Base-by-base conservation (phyloP, 495 filamentous ascomycete species). In the Trichoderma erinaceum region DNA sequence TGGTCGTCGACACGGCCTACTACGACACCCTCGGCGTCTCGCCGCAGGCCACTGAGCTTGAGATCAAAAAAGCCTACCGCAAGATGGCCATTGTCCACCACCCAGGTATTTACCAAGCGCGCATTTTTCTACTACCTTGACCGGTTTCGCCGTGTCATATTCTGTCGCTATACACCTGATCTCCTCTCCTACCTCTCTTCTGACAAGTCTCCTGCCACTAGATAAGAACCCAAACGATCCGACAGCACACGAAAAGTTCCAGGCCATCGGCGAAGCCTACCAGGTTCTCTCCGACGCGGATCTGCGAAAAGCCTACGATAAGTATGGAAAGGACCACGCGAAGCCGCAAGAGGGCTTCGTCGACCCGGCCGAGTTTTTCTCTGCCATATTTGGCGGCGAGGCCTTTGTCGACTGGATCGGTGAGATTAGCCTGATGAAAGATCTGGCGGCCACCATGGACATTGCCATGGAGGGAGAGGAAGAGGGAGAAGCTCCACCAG, bases 1-100 rank as follows among this genome's bases (percentile, higher is more conserved):
- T 94, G 91, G 91, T 94, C 69, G 91, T 88, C 66, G 91, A 95
- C 73, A 93, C 90, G 29, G 79, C 85, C 67, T 95, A 95, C 79
- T 99, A 99, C 79, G 96, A 99, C 77, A 87, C 85, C 72, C 84
- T 99, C 16, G 90, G 89, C 68, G 96, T 99, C 73, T 85, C 88
- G 76, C 89, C 93, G 52, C 92, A 88, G 13, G 96, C 95, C 21
- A 90, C 92, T 67, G 92, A 96, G 75, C 88, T 98, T 10, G 96
- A 99, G 70, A 97, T 99, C 80, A 99, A 99, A 83, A 98, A 98
- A 79, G 95, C 95, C n/a, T 99, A 99, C 78, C 86, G 95, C 69
- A 98, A 93, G 78, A 88, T 95, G 41, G 95, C 95, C 61, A 97
- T 99, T 73, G 75, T 86, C 66, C 82, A 86, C 68, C 86, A 88